These are phyloP conservation scores for Pseudohalonectria lignicola DNA, from an alignment of 2,329 filamentous ascomycete species.

Conservation along the genomic window DNA sequence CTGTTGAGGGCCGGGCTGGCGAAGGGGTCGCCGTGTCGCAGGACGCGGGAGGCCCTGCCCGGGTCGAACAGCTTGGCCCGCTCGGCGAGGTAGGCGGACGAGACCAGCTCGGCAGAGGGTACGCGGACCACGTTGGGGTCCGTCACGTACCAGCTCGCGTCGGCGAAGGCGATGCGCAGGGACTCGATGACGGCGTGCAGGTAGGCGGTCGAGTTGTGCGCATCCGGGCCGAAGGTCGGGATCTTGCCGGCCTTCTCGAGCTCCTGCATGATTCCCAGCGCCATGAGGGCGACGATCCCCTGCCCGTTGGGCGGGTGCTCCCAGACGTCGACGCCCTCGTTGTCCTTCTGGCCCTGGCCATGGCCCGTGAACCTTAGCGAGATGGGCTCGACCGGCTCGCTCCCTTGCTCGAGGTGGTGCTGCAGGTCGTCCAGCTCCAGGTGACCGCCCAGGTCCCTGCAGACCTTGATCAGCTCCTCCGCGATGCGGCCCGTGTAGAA, in stretches of 20 bases:
- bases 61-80: constrained; percentile 49
- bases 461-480: constrained; percentile 65
- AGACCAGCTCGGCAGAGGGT: constrained; percentile 55
- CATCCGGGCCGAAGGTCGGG: constrained; percentile 49
- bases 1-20: constrained; percentile 24
- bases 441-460: constrained; percentile 62
- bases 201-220: constrained; percentile 71
- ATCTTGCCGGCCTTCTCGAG: constrained; percentile 68
- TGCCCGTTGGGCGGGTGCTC: constrained; percentile 94
- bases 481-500: constrained; percentile 82
- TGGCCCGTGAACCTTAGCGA: constrained; percentile 54
- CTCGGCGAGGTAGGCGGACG: constrained; percentile 58
- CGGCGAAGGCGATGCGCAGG: constrained; percentile 82
- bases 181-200: constrained; percentile 79
- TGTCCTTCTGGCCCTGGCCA: constrained; percentile 23
- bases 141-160: constrained; percentile 78
- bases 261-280: constrained; percentile 77
- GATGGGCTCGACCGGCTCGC: constrained; percentile 71
- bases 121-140: constrained; percentile 57
- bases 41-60: constrained; percentile 49
- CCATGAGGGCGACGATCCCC: constrained; percentile 87
- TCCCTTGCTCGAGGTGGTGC: constrained; percentile 55
- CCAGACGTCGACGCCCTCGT: constrained; percentile 61
- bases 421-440: constrained; percentile 70
- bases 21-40: constrained; percentile 51